Conservation (phyloP, 768 basidiomycete species). For the Gloeostereum incarnatum region DNA sequence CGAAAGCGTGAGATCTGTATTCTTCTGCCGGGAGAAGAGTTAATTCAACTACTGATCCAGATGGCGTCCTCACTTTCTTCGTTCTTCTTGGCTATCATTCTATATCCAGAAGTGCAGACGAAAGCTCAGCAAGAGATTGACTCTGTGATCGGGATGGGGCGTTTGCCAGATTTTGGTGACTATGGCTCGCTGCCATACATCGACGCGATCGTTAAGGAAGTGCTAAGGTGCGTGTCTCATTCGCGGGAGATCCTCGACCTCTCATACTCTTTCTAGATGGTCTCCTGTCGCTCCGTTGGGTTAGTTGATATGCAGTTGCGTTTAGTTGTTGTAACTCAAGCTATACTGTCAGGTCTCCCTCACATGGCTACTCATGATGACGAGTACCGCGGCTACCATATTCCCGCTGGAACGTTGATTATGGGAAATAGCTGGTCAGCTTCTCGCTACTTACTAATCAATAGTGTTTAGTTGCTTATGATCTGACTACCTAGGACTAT, state of each 20-base stretch:
- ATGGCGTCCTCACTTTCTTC: conserved; percentile 23
- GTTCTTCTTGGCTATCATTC: conserved; percentile 24
- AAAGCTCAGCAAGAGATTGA: conserved; percentile 23
- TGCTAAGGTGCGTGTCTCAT: conserved; percentile 18
- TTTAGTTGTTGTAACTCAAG: background rate
- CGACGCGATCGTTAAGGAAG: conserved; percentile 29
- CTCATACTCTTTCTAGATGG: conserved; percentile 15
- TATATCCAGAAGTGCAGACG: conserved; percentile 22
- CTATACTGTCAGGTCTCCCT: conserved; percentile 16
- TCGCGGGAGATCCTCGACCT: conserved; percentile 6
- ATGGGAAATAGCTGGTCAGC: conserved; percentile 32
- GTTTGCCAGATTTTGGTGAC: conserved; percentile 20
- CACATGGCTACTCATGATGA: conserved; percentile 32
- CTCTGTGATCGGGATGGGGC: conserved; percentile 17
- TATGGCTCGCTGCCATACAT: conserved; percentile 27
- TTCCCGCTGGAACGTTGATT: conserved; percentile 34
- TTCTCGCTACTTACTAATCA: conserved; percentile 1
- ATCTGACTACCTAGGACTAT: conserved; percentile 29
- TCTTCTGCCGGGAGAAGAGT: background rate
- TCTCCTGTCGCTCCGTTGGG: conserved; percentile 21
- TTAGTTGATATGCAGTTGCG: conserved; percentile 4
- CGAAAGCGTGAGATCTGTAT: conserved; percentile 25
- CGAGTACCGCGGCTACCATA: conserved; percentile 30
- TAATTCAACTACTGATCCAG: conserved; percentile 8
- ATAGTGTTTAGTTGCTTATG: background rate